phyloP scores from a whole-genome alignment of 345 rosid genomes.

The Citrus sp. region DNA sequence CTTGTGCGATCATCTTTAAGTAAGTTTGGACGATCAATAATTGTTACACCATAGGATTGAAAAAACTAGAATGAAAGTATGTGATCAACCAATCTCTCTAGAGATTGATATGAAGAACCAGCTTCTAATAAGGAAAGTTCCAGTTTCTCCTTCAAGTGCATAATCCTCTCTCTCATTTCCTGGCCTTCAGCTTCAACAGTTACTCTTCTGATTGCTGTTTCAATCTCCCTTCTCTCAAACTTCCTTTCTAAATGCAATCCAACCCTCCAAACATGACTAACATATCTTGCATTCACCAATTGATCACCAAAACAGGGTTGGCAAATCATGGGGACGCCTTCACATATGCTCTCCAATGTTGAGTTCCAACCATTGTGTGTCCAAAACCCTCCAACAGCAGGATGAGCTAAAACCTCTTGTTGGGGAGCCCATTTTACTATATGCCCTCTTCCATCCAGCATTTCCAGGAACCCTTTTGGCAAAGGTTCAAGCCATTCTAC shows the following conservation, averaged over 20 bases:
- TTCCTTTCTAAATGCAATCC: conserved; percentile 43
- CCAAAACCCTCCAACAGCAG: conserved; percentile 55
- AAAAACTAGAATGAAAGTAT: conserved; percentile 24
- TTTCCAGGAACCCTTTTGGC: conserved; percentile 43
- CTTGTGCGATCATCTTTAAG: neutral
- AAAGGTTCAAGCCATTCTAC: conserved; percentile 34
- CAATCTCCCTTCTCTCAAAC: conserved; percentile 38
- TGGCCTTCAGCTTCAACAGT: conserved; percentile 36
- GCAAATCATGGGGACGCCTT: conserved; percentile 79
- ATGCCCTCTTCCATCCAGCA: conserved; percentile 34
- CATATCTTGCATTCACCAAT: conserved; percentile 42
- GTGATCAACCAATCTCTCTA: conserved; percentile 35
- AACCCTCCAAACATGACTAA: conserved; percentile 48
- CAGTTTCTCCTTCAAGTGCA: conserved; percentile 33
- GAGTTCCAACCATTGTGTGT: conserved; percentile 81
- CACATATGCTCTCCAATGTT: conserved; percentile 53
- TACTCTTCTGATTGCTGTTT: conserved; percentile 28
- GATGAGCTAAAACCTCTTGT: conserved; percentile 49
- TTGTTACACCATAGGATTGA: neutral
- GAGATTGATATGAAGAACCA: conserved; percentile 37
- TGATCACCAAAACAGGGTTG: conserved; percentile 67
- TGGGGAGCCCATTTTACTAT: conserved; percentile 77
- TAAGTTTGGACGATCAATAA: neutral
- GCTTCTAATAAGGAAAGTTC: conserved; percentile 27
- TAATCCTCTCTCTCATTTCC: conserved; percentile 31